Conservation (phyloP, 441 rosid species). For the Geranium incanum region DNA sequence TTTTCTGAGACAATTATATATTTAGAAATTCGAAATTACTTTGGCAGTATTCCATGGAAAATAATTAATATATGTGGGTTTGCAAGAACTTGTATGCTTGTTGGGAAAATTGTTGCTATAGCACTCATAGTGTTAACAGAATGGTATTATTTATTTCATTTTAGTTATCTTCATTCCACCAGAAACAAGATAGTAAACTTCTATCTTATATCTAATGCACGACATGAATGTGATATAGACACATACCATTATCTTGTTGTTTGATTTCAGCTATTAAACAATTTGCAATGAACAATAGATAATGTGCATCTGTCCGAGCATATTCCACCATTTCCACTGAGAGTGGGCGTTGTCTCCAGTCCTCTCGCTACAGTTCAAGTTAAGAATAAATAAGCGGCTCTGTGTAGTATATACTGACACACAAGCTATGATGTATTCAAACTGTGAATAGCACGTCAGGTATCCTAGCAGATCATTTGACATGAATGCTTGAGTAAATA, state of each 20-base stretch:
- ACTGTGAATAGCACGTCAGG: not conserved
- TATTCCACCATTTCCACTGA: constrained; percentile 70
- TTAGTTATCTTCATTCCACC: not conserved
- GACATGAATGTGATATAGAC: constrained; percentile 9
- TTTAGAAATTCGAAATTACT: constrained; percentile 31
- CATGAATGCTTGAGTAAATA: not conserved
- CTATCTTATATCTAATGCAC: not conserved
- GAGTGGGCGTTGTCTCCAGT: constrained; percentile 92
- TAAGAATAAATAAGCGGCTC: constrained; percentile 13
- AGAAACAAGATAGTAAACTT: constrained; percentile 17
- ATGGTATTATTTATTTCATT: not conserved
- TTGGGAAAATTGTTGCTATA: not conserved
- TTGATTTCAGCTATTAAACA: constrained; percentile 61
- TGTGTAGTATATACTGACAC: not conserved
- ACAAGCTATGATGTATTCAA: not conserved
- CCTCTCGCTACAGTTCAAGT: constrained; percentile 64
- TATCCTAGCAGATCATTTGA: not conserved
- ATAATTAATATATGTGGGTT: not conserved
- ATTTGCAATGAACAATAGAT: constrained; percentile 63
- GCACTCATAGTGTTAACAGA: not conserved
- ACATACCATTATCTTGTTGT: constrained; percentile 49
- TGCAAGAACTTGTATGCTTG: not conserved
- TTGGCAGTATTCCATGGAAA: not conserved
- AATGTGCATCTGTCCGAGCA: constrained; percentile 84
- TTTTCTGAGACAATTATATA: constrained; percentile 49